Evolutionary conservation across 2,329 filamentous ascomycete genomes (phyloP), one percentile per base, ranked within the genome.

Genomic region (Ophiostoma pallidulum): DNA sequence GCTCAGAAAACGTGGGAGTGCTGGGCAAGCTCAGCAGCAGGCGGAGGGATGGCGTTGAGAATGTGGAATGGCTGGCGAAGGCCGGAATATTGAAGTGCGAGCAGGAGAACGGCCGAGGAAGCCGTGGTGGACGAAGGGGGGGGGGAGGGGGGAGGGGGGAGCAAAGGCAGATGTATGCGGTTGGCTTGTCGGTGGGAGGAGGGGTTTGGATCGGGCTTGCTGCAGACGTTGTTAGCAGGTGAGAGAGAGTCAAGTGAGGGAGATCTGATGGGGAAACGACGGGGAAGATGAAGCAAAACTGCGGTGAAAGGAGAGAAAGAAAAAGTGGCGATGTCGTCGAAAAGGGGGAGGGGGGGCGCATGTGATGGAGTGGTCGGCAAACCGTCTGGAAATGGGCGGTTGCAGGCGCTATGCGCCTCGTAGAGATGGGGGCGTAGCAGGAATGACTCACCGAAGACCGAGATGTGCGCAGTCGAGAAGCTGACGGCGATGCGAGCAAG

Each of bases 41-140:
- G 78, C 64, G 78, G 78, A 52, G 78, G 78, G 54, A 74, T 72
- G 48, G 69, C 71, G 76, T 81, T 81, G 74, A 81, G 77, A 68
- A 80, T 81, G 69, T 82, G 77, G 57, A 75, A 72, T 59, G 74
- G 73, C 66, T 78, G 74, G 65, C 74, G 72, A 65, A 78, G 69
- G 69, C 76, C 75, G 75, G 79, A 82, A 82, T 82, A 74, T 79
- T 82, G 77, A 67, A 81, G 75, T 72, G 74, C 77, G 64, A 80
- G 71, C 64, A 78, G 70, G 61, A 63, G 69, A 55, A 75, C 76
- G 78, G 78, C 77, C 70, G 62, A 64, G 62, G 67, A 69, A 81
- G 78, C 79, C 79, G 79, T 82, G 64, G 62, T 80, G 66, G 57
- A 56, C 49, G 44, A 29, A 24, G 33, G 57, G 61, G 63, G 72